A percentile compares a stretch with the other conserved stretches of the same genome.
phyloP scores from a whole-genome alignment of 345 rosid genomes.

The Passiflora organensis region DNA sequence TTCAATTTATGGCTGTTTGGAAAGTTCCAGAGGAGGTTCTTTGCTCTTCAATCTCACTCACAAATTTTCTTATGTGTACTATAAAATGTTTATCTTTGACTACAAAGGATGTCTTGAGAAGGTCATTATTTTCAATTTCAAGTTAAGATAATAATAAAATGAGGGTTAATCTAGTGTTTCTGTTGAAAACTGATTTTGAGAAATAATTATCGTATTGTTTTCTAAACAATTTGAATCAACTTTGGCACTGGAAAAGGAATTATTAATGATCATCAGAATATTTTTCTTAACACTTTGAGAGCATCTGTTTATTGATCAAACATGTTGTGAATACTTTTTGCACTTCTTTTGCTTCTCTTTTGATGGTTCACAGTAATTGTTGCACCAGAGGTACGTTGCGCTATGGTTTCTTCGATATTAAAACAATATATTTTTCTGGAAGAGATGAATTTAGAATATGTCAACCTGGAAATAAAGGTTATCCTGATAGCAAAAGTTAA shows the following conservation, averaged over 20 bases:
- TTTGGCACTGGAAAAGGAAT: too few relatives aligned
- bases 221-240: too few relatives aligned
- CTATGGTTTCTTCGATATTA: background rate
- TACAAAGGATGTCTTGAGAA: background rate
- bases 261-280: too few relatives aligned
- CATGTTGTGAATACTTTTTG: too few relatives aligned
- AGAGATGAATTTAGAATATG: too few relatives aligned
- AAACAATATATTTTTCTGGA: too few relatives aligned
- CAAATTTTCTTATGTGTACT: too few relatives aligned
- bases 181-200: background rate
- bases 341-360: background rate
- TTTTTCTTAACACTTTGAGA: too few relatives aligned
- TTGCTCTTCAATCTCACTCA: too few relatives aligned
- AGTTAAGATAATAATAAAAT: background rate
- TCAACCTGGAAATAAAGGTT: too few relatives aligned
- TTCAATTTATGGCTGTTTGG: background rate
- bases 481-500: too few relatives aligned
- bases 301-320: too few relatives aligned
- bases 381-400: background rate
- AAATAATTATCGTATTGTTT: background rate
- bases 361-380: background rate
- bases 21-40: background rate
- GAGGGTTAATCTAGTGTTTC: background rate
- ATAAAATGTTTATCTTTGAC: background rate
- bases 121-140: background rate